Conservation (phyloP, 441 rosid genomes). For the Dalechampia spathulata region DNA sequence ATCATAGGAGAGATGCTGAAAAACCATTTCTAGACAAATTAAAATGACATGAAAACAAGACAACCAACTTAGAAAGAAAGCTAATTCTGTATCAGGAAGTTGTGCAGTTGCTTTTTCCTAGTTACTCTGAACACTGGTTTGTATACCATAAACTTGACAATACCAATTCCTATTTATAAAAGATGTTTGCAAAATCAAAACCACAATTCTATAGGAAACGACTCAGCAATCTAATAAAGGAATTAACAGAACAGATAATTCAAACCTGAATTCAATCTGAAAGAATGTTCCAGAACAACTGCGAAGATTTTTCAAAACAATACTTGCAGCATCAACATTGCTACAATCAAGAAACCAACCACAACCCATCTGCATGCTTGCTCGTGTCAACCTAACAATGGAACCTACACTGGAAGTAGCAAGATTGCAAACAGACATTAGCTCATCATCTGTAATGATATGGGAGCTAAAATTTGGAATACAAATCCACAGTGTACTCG, state of each 20-base stretch:
- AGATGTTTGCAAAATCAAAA: background rate
- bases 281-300: constrained; percentile 39
- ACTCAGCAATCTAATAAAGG: background rate
- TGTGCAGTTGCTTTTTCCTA: too few relatives aligned
- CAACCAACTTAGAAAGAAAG: too few relatives aligned
- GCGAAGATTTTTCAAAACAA: constrained; percentile 34
- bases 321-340: constrained; percentile 31
- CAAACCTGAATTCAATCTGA: constrained; percentile 47
- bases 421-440: constrained; percentile 36
- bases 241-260: background rate
- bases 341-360: constrained; percentile 49
- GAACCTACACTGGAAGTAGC: constrained; percentile 33
- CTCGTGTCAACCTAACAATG: constrained; percentile 25
- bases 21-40: too few relatives aligned
- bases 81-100: too few relatives aligned
- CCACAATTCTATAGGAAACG: background rate
- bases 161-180: too few relatives aligned
- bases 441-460: constrained; percentile 36
- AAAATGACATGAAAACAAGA: too few relatives aligned
- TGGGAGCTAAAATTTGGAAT: constrained; percentile 32
- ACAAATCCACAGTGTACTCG: constrained; percentile 37
- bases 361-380: constrained; percentile 29
- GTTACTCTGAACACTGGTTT: too few relatives aligned
- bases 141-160: too few relatives aligned
- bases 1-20: too few relatives aligned